Evolutionary conservation across 768 basidiomycete genomes (phyloP), one percentile per base, ranked within the genome.

Genomic region (Tricholoma furcatifolium): DNA sequence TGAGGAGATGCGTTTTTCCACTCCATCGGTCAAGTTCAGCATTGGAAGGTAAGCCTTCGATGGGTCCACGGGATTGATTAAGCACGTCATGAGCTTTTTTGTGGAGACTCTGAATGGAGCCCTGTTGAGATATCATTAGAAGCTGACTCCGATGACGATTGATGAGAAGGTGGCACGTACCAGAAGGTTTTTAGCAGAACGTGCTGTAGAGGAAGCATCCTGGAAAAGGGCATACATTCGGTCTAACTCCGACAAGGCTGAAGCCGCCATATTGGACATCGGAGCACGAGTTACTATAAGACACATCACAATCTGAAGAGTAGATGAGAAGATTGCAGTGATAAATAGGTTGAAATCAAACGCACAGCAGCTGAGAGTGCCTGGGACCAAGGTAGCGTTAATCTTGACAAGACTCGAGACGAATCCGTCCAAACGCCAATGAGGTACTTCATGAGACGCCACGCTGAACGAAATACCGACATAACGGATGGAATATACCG

Each of bases 391-490:
- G 79, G 65, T 9, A 82, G 56, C 14, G 72, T 74, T 27, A 82
- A 59, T 9, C 86, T 71, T 7, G 72, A 63, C 4, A 81, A 60
- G 5, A 80, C 55, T 2, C 73, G 65, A 1, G 80, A 76, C 4
- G 71, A 66, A 17, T 60, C 54, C 14, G 64, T 62, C 67, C 77
- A 79, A 1, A 74, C 67, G n/a, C 74, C 64, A 15, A 69, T 68
- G 47, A 85, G 68, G 0, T 74, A 73, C 42, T 78, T 73, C 36
- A 84, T 80, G 27, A 88, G 60, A 14, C 87, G 72, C 82, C 85
- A 88, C 4, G 86, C 82, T 2, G 85, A 85, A 2, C 85, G 83
- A 66, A 87, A 89, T 12, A 81, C 80, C 0, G 88, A 84, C 65
- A 86, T 77, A 5, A 88, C 83, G 1, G 88, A 91, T 1, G 84